A percentile compares a stretch with the other conserved stretches of the same genome.
Evolutionary conservation across 768 basidiomycete species (phyloP).

Genomic region (Suillus weaverae): DNA sequence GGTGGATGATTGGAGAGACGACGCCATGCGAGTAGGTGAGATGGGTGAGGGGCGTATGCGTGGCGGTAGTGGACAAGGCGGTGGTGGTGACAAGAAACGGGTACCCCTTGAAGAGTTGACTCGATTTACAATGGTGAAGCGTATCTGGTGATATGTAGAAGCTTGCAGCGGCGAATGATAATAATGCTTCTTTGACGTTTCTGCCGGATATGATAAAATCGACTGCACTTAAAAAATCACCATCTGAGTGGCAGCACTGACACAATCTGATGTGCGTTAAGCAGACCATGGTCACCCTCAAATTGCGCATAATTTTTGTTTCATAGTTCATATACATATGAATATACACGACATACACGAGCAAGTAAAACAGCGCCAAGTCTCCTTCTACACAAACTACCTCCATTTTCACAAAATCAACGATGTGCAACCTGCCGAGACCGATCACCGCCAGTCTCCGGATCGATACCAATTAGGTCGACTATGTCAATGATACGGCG

Average conservation of each 20-base stretch:
- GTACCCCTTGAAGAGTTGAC: conserved; percentile 87
- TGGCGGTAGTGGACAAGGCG: conserved; percentile 22
- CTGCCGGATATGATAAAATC: not conserved
- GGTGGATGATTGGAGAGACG: conserved; percentile 67
- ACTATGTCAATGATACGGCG: conserved; percentile 6
- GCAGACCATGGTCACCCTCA: not conserved
- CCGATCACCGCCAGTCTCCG: conserved; percentile 8
- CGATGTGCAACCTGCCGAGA: not conserved
- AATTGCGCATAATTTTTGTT: not conserved
- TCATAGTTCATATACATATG: conserved; percentile 1
- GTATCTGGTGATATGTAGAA: conserved; percentile 59
- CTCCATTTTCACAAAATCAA: not conserved
- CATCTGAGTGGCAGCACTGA: not conserved
- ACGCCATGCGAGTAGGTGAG: conserved; percentile 65
- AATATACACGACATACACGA: not conserved
- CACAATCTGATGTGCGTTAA: not conserved
- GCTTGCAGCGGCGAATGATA: not conserved
- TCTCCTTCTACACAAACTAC: not conserved
- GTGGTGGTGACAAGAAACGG: conserved; percentile 41
- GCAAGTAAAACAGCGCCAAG: not conserved
- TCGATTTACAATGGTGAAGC: conserved; percentile 93
- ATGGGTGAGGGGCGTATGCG: conserved; percentile 58
- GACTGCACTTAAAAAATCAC: not conserved
- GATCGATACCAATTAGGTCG: not conserved
- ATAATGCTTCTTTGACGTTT: not conserved